These are phyloP conservation scores for Batrachochytrium dendrobatidis DNA, from an alignment of 371 early-diverging fungal genomes.

Conservation along the genomic window DNA sequence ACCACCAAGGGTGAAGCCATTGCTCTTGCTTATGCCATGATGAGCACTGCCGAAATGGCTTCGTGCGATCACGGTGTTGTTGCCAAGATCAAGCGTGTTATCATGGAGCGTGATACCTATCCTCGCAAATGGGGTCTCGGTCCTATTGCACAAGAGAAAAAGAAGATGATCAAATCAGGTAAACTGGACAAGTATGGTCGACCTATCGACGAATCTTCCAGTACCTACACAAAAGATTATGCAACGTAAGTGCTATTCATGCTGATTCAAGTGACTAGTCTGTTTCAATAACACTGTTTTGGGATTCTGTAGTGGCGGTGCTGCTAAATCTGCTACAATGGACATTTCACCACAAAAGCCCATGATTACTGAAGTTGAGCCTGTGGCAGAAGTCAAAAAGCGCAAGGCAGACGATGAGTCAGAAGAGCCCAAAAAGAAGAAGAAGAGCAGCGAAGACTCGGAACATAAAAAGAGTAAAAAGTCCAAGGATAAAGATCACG, in stretches of 20 bases:
- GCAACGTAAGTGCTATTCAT: slow-evolving; percentile 18
- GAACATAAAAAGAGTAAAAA: slow-evolving; percentile 40
- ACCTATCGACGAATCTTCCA: slow-evolving; percentile 65
- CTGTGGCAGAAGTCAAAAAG: not conserved
- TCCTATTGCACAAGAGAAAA: slow-evolving; percentile 91
- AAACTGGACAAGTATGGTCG: slow-evolving; percentile 95
- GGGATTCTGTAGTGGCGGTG: not conserved
- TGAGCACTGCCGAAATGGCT: slow-evolving; percentile 95
- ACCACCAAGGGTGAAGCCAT: slow-evolving; percentile 99
- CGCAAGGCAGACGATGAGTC: slow-evolving; percentile 24
- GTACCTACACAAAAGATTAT: slow-evolving; percentile 70
- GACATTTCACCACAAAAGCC: too few relatives aligned
- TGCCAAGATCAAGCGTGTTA: slow-evolving; percentile 98
- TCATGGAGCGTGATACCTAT: slow-evolving; percentile 99
- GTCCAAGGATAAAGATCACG: slow-evolving; percentile 3
- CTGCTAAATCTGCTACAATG: not conserved
- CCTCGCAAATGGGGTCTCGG: slow-evolving; percentile 97
- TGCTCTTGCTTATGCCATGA: slow-evolving; percentile 93
- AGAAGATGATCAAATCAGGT: slow-evolving; percentile 92
- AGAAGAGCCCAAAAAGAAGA: slow-evolving; percentile 45
- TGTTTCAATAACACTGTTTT: not conserved
- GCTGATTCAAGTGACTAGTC: not conserved
- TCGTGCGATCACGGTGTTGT: slow-evolving; percentile 93
- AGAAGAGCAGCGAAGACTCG: slow-evolving; percentile 31
- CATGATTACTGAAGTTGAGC: not conserved